Percentiles rank a stretch among this genome's conserved stretches.
Evolutionary conservation across 1,284 basidiomycete genomes (phyloP).

Genomic region (Cutaneotrichosporon mucoides): DNA sequence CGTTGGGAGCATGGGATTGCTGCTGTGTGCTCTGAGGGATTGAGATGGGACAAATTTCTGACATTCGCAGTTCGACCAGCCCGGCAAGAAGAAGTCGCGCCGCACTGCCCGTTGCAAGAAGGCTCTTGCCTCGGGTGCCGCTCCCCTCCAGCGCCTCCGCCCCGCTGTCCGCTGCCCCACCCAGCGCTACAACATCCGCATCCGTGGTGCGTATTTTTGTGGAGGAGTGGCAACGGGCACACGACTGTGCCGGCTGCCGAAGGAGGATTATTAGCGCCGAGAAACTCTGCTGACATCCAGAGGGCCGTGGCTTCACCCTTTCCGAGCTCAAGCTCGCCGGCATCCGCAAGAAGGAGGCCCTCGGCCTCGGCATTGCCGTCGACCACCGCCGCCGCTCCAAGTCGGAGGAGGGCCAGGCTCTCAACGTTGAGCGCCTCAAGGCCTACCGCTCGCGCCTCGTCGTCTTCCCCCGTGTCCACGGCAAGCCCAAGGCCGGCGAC

Average conservation of each 20-base stretch:
- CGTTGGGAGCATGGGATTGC: background rate
- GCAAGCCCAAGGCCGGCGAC: conserved; percentile 94
- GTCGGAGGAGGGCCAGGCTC: conserved; percentile 92
- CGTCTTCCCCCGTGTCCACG: conserved; percentile 93
- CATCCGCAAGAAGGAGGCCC: conserved; percentile 89
- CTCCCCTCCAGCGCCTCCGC: conserved; percentile 86
- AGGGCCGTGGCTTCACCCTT: conserved; percentile 94
- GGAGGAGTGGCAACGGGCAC: background rate
- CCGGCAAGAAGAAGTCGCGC: conserved; percentile 94
- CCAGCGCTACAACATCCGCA: conserved; percentile 96
- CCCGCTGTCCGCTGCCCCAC: conserved; percentile 97
- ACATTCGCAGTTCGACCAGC: conserved; percentile 95
- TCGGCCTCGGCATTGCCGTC: conserved; percentile 88
- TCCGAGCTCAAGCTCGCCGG: conserved; percentile 96
- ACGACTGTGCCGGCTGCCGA: background rate
- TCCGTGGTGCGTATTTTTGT: conserved; percentile 55
- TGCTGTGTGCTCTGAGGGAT: background rate
- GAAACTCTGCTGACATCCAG: conserved; percentile 37
- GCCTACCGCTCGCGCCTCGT: conserved; percentile 75
- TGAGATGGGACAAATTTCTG: background rate
- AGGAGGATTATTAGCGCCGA: too few species aligned
- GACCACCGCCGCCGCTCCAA: conserved; percentile 97
- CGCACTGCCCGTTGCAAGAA: conserved; percentile 89
- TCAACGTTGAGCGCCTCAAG: conserved; percentile 93
- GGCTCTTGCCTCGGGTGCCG: conserved; percentile 86